These are phyloP conservation scores for Exsudoporus floridanus DNA, from an alignment of 1,284 basidiomycete genomes.

Conservation along the genomic window DNA sequence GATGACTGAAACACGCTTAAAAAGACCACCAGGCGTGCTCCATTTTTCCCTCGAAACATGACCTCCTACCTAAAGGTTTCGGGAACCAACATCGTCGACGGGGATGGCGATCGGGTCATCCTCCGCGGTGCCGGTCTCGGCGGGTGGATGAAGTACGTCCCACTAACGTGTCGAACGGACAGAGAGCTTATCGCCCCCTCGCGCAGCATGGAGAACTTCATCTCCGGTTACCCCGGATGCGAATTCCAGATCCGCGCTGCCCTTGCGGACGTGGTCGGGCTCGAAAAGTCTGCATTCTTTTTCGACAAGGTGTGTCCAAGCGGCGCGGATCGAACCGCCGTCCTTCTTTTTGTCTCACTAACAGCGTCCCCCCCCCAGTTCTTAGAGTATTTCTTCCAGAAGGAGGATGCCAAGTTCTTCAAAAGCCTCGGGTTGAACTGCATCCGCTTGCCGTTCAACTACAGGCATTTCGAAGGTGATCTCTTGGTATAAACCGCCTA, in stretches of 20 bases:
- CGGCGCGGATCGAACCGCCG: background rate
- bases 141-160: conserved; percentile 66
- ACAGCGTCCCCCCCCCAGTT: conserved; percentile 46
- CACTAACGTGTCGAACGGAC: conserved; percentile 7
- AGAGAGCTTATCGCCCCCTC: conserved; percentile 6
- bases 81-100: conserved; percentile 58
- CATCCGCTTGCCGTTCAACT: conserved; percentile 66
- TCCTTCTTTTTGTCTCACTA: background rate
- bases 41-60: conserved; percentile 5
- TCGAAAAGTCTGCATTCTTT: conserved; percentile 71
- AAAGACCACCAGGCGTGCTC: background rate
- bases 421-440: conserved; percentile 69
- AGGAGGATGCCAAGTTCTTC: conserved; percentile 70
- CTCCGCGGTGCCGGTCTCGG: conserved; percentile 68
- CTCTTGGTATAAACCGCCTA: background rate
- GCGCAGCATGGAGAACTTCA: conserved; percentile 63
- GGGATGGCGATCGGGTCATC: conserved; percentile 53
- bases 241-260: conserved; percentile 68
- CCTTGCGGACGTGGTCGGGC: conserved; percentile 61
- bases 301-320: conserved; percentile 62
- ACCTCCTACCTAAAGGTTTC: conserved; percentile 50
- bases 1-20: conserved; percentile 8
- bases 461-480: conserved; percentile 63
- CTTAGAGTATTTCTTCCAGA: conserved; percentile 71
- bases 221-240: conserved; percentile 59